Conservation (phyloP, 1,284 basidiomycete species). For the Puccinia triticina region DNA sequence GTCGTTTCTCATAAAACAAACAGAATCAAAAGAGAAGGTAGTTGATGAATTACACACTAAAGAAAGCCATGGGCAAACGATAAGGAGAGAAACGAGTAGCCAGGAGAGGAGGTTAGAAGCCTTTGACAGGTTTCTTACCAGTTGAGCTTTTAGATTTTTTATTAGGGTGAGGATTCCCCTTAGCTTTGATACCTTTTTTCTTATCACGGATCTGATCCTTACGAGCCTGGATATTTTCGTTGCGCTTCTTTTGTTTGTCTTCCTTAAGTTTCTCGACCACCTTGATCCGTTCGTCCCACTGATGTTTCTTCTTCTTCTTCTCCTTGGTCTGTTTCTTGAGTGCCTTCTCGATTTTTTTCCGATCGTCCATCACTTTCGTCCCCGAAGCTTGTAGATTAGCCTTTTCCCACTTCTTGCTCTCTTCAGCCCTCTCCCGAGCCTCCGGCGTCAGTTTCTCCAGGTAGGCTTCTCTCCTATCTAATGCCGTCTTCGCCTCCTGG, state of each 20-base stretch:
- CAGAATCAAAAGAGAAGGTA: too few relatives aligned
- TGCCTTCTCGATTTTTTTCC: slow-evolving; percentile 35
- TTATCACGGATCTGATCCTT: slow-evolving; percentile 47
- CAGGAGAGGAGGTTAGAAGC: background rate
- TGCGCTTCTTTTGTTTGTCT: slow-evolving; percentile 46
- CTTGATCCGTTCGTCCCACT: slow-evolving; percentile 47
- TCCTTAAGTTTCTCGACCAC: slow-evolving; percentile 44
- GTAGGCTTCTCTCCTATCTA: slow-evolving; percentile 36
- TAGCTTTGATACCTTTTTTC: slow-evolving; percentile 40
- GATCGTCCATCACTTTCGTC: slow-evolving; percentile 48
- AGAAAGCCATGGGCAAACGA: background rate
- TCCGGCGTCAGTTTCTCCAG: slow-evolving; percentile 43
- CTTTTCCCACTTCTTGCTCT: slow-evolving; percentile 50
- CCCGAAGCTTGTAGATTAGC: slow-evolving; percentile 40
- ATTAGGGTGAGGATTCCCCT: slow-evolving; percentile 25
- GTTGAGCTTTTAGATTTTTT: background rate
- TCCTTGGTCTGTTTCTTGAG: slow-evolving; percentile 45
- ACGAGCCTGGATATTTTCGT: slow-evolving; percentile 39
- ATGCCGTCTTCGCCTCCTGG: slow-evolving; percentile 38
- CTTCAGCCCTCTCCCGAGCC: slow-evolving; percentile 44
- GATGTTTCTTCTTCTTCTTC: slow-evolving; percentile 40
- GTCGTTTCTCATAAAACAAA: too few relatives aligned
- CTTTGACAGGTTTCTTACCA: slow-evolving; percentile 13
- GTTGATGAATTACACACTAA: background rate
- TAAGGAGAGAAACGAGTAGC: background rate